phyloP scores from a whole-genome alignment of 352 stramenopile genomes.

The Phytopythium boreale region DNA sequence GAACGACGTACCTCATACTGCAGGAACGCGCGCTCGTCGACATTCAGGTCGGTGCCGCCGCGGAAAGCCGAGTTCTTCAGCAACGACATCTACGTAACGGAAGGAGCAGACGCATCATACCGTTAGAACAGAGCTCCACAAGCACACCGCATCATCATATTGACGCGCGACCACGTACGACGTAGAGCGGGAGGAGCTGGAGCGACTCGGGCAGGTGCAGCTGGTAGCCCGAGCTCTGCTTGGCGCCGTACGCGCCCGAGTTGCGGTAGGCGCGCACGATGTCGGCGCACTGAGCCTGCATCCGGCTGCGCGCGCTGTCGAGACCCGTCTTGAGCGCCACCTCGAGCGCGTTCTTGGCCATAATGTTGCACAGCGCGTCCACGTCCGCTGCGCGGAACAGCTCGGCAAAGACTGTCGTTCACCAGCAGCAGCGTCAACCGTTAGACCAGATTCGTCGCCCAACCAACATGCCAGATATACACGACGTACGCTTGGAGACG shows the following conservation, averaged over 20 bases:
- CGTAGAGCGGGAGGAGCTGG: conserved; percentile 95
- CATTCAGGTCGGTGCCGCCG: conserved; percentile 94
- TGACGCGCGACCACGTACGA: conserved; percentile 40
- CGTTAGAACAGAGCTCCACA: not conserved
- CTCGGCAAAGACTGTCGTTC: conserved; percentile 74
- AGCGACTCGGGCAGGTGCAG: conserved; percentile 89
- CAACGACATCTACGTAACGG: conserved; percentile 88
- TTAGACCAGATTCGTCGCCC: not conserved
- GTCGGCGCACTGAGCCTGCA: conserved; percentile 93
- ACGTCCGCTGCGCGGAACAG: conserved; percentile 92
- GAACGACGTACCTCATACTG: conserved; percentile 73
- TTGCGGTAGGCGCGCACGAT: conserved; percentile 91
- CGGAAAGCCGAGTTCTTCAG: conserved; percentile 97
- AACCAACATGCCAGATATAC: not conserved
- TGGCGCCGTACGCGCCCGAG: conserved; percentile 66
- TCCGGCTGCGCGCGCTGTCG: conserved; percentile 89
- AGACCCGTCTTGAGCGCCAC: conserved; percentile 93
- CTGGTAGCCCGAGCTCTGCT: conserved; percentile 70
- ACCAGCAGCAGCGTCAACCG: not conserved
- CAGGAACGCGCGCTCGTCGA: conserved; percentile 94
- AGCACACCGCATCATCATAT: not conserved
- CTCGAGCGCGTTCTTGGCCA: conserved; percentile 95
- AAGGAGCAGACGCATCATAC: not conserved
- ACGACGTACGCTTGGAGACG: conserved; percentile 81
- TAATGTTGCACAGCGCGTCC: conserved; percentile 93